These are phyloP conservation scores for Botrytis aclada DNA, from an alignment of 2,329 filamentous ascomycete species.

Conservation along the genomic window DNA sequence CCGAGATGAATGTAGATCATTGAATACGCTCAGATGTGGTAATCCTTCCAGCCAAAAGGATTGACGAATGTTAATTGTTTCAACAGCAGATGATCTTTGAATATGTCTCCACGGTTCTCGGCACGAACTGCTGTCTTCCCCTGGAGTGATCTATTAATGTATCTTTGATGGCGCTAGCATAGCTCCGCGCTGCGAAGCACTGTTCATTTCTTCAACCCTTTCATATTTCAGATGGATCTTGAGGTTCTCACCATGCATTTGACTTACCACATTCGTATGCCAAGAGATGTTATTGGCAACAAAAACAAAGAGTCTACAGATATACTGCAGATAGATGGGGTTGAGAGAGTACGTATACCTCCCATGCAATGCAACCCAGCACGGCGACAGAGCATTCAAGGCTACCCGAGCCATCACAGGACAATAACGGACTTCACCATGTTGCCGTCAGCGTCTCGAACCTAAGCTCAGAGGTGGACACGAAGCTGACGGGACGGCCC, in stretches of 20 bases:
- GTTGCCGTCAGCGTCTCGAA: neutral
- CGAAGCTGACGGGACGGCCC: neutral
- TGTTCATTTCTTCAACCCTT: neutral
- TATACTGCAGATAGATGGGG: neutral
- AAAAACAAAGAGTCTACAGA: neutral
- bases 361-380: slow-evolving; percentile 1
- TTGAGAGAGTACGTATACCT: neutral
- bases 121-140: neutral
- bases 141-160: neutral
- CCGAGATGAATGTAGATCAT: neutral
- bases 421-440: neutral
- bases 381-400: neutral
- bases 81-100: neutral
- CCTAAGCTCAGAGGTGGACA: neutral
- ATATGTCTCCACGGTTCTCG: neutral
- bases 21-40: neutral
- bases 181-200: neutral
- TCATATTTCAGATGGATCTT: neutral
- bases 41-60: neutral
- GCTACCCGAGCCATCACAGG: neutral
- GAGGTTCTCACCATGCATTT: neutral
- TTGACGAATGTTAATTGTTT: neutral
- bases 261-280: neutral
- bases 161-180: neutral
- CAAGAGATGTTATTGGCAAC: neutral